Conservation (phyloP, 208 protist genomes). For the Endotrypanum monterogeii region DNA sequence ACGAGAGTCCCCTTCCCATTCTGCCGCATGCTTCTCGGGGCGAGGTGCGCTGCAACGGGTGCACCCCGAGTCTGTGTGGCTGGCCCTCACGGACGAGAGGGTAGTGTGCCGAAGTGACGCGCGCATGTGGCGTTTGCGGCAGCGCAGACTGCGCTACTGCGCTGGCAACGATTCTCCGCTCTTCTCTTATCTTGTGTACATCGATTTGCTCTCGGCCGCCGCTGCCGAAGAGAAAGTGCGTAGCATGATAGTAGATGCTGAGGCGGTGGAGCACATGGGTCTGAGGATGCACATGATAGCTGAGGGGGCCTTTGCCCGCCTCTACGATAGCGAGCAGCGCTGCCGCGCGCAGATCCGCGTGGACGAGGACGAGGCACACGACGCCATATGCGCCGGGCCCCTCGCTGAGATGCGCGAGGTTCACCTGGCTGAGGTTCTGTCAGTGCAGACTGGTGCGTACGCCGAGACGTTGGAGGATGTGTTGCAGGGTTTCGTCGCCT, state of each 20-base stretch:
- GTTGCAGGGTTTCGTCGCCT: constrained; percentile 7
- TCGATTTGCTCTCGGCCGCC: constrained; percentile 30
- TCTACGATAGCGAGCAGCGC: constrained; percentile 7
- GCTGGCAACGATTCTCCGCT: constrained; percentile 49
- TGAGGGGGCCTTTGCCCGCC: neutral
- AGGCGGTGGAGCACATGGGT: constrained; percentile 10
- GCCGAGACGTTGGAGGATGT: neutral
- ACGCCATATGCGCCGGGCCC: constrained; percentile 12
- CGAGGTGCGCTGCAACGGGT: neutral
- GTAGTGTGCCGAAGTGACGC: neutral
- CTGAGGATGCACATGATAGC: constrained; percentile 6
- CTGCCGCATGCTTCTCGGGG: neutral
- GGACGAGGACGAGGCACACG: constrained; percentile 6
- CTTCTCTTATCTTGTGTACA: constrained; percentile 42
- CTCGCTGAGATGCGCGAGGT: constrained; percentile 18
- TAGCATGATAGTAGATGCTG: constrained; percentile 5
- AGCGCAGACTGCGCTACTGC: constrained; percentile 31
- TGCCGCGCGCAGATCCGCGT: constrained; percentile 10
- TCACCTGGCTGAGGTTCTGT: constrained; percentile 9
- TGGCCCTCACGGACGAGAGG: neutral
- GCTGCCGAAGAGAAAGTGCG: constrained; percentile 34
- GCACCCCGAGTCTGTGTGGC: neutral
- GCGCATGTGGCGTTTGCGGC: constrained; percentile 27
- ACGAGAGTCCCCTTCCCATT: neutral
- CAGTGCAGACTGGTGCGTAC: constrained; percentile 5